Evolutionary conservation across 495 filamentous ascomycete species (phyloP).

Genomic region (Evansstolkia leycettana): DNA sequence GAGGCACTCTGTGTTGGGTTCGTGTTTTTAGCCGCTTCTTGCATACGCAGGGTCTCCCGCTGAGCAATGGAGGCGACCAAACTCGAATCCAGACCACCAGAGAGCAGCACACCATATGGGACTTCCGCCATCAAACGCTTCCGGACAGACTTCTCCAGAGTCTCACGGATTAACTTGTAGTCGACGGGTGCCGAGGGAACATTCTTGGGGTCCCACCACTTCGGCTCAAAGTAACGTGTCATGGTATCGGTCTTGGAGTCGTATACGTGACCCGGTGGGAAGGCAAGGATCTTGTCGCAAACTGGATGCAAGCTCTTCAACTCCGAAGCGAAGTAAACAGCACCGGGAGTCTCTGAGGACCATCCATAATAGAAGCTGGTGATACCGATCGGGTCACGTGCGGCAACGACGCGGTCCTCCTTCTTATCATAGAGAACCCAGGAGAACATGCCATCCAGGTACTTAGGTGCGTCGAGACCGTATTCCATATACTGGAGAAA

Average conservation of each 20-base stretch:
- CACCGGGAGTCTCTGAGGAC: slow-evolving; percentile 66
- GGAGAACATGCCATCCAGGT: slow-evolving; percentile 98
- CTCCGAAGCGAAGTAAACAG: slow-evolving; percentile 94
- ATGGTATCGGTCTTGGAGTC: slow-evolving; percentile 76
- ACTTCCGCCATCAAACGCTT: slow-evolving; percentile 98
- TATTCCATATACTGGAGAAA: slow-evolving; percentile 71
- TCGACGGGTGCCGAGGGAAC: slow-evolving; percentile 71
- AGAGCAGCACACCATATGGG: slow-evolving; percentile 90
- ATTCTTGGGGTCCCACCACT: slow-evolving; percentile 78
- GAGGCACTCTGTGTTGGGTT: slow-evolving; percentile 37
- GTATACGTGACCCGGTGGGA: slow-evolving; percentile 92
- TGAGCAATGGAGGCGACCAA: slow-evolving; percentile 92
- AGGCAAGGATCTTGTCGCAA: slow-evolving; percentile 87
- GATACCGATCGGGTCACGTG: slow-evolving; percentile 92
- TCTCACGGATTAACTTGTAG: slow-evolving; percentile 64
- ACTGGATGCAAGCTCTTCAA: slow-evolving; percentile 87
- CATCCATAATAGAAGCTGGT: slow-evolving; percentile 94
- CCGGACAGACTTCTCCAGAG: slow-evolving; percentile 80
- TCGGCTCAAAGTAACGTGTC: slow-evolving; percentile 79
- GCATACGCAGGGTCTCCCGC: slow-evolving; percentile 71
- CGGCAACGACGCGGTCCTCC: slow-evolving; percentile 80
- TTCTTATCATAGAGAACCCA: slow-evolving; percentile 95
- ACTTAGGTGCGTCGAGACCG: slow-evolving; percentile 84
- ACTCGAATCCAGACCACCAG: slow-evolving; percentile 91
- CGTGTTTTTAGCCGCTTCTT: slow-evolving; percentile 35